Percentiles rank a stretch among this genome's conserved stretches.
phyloP scores from a whole-genome alignment of 768 basidiomycete genomes.

The Boletus edulis region DNA sequence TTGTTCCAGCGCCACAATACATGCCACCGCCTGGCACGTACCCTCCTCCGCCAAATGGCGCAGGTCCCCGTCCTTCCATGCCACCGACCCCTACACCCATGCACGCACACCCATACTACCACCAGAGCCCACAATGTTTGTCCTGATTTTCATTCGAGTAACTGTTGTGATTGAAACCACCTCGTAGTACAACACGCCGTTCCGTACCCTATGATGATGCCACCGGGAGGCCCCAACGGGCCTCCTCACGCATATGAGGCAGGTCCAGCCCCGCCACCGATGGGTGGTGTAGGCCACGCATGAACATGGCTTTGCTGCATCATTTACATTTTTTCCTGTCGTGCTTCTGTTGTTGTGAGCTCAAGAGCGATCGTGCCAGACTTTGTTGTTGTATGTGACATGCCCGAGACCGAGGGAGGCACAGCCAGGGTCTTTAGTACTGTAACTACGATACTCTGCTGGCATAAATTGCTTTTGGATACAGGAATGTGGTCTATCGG shows the following conservation, averaged over 20 bases:
- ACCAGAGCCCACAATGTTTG: slow-evolving; percentile 86
- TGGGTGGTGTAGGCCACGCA: slow-evolving; percentile 71
- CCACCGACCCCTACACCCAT: slow-evolving; percentile 88
- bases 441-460: slow-evolving; percentile 30
- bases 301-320: slow-evolving; percentile 31
- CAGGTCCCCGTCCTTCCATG: slow-evolving; percentile 81
- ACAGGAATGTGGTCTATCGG: background rate
- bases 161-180: slow-evolving; percentile 27
- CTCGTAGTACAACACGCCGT: slow-evolving; percentile 79
- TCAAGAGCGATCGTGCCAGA: slow-evolving; percentile 20
- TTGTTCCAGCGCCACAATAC: slow-evolving; percentile 59
- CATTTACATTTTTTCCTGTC: slow-evolving; percentile 8
- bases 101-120: slow-evolving; percentile 85
- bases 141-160: slow-evolving; percentile 16
- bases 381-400: slow-evolving; percentile 33
- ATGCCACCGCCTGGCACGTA: slow-evolving; percentile 79
- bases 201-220: slow-evolving; percentile 90
- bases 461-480: slow-evolving; percentile 30
- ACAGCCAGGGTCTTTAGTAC: slow-evolving; percentile 11
- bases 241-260: slow-evolving; percentile 76
- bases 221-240: slow-evolving; percentile 60
- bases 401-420: slow-evolving; percentile 6
- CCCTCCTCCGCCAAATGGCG: slow-evolving; percentile 75
- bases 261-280: slow-evolving; percentile 65
- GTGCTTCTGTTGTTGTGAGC: slow-evolving; percentile 29